Base-by-base conservation (phyloP, 208 protist species). In the Naegleria fowleri region DNA sequence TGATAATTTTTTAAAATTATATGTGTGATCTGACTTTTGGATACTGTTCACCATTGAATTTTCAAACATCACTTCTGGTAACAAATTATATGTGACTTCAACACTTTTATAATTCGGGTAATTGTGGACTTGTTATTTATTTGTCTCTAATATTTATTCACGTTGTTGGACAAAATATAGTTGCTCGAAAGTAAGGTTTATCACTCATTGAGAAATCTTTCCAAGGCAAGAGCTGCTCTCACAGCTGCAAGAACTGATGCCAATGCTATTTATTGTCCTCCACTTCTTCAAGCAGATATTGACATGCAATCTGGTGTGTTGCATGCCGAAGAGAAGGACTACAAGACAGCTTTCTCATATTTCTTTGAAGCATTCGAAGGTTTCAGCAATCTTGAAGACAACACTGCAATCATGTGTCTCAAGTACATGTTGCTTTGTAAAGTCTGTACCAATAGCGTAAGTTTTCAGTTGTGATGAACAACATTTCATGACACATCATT, bases 321-420 rank as follows among this genome's bases (percentile, higher is more conserved):
- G 43, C 96, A 99, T 92, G 97, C 98, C 5, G 97, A 99, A 93
- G 98, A 99, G 93, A 97, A 98, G 22, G 99, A 99, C 93, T 97
- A 95, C 92, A 99, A 99, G 93, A 99, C 98, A 19, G 98, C 98
- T 39, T 98, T 98, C 93, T 99, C 98, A 5, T 99, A 99, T 96
- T 98, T 99, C 83, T 99, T 97, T 93, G 99, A 99, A 93, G 96
- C 98, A 40, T 99, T 99, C 90, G 98, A 99, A 94, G 97, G 96
- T 38, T 99, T 97, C 92, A 95, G 98, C 88, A 94, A 96, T 51
- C 91, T 98, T 4, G 96, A 96, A 19, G 95, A 96, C 75, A 88
- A 92, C 19, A 94, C 95, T 58, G 98, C 98, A 15, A 94, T 96
- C 19, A 93, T 93, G 25, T 92, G 95, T 41, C 95, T 99, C 90